Percentiles rank a stretch among this genome's conserved stretches.
Evolutionary conservation across 164 flowering plant genomes (phyloP).

Genomic region (Vitis cinerea): DNA sequence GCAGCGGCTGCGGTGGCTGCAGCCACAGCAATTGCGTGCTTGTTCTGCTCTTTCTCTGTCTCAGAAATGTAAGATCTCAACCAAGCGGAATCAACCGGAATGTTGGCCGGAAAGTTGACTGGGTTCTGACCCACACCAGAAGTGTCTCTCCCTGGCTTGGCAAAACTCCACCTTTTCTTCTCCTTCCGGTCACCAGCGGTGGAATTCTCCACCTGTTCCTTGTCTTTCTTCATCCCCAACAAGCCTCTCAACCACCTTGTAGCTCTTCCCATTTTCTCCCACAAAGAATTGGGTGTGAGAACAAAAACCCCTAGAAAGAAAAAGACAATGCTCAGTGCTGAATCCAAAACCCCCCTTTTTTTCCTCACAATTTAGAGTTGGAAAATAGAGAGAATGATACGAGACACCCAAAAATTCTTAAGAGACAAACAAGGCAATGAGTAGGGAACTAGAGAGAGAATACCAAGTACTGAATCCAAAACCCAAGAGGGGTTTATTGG

Average conservation of each 20-base stretch:
- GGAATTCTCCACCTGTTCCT: slow-evolving; percentile 26
- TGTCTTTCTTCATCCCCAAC: slow-evolving; percentile 73
- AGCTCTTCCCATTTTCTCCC: slow-evolving; percentile 70
- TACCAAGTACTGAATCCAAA: slow-evolving; percentile 12
- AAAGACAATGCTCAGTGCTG: neutral
- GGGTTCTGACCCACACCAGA: slow-evolving; percentile 16
- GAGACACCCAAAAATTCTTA: neutral
- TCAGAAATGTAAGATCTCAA: slow-evolving; percentile 42
- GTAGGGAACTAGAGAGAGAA: slow-evolving; percentile 3
- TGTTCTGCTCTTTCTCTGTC: slow-evolving; percentile 48
- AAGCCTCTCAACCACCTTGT: slow-evolving; percentile 69
- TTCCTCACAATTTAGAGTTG: too few species aligned
- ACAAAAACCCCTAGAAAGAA: slow-evolving; percentile 1
- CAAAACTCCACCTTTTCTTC: slow-evolving; percentile 75
- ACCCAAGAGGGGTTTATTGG: slow-evolving; percentile 8
- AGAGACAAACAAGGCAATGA: neutral
- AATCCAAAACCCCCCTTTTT: neutral
- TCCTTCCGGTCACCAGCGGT: slow-evolving; percentile 36
- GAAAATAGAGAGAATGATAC: neutral
- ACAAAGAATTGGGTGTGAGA: slow-evolving; percentile 1
- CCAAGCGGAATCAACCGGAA: slow-evolving; percentile 28
- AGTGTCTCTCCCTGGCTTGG: slow-evolving; percentile 36
- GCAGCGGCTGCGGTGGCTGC: slow-evolving; percentile 71
- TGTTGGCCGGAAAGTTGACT: slow-evolving; percentile 10
- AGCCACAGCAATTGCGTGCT: slow-evolving; percentile 76